phyloP scores from a whole-genome alignment of 768 basidiomycete genomes.

The Leucocoprinus sp. region DNA sequence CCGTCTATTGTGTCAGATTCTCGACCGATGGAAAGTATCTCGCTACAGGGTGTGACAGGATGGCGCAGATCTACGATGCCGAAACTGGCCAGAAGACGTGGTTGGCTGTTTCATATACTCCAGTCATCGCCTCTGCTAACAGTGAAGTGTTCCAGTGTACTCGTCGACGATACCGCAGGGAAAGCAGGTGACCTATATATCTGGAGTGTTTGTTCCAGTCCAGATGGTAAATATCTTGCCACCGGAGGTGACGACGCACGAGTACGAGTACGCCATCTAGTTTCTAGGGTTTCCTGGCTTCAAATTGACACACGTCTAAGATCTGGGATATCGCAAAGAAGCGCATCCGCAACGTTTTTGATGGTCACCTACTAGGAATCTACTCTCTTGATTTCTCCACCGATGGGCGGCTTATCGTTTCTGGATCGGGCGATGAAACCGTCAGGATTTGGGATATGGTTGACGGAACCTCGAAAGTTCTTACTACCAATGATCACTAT shows the following conservation, averaged over 20 bases:
- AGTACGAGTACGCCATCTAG: slow-evolving; percentile 53
- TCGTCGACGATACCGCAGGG: slow-evolving; percentile 65
- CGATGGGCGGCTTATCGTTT: slow-evolving; percentile 78
- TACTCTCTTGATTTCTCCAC: slow-evolving; percentile 85
- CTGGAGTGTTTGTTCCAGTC: slow-evolving; percentile 87
- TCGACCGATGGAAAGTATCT: slow-evolving; percentile 88
- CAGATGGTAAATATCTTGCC: slow-evolving; percentile 83
- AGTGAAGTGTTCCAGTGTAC: slow-evolving; percentile 38
- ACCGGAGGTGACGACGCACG: slow-evolving; percentile 89
- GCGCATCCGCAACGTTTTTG: slow-evolving; percentile 66
- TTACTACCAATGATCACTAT: slow-evolving; percentile 37
- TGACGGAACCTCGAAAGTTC: slow-evolving; percentile 23
- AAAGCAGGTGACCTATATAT: slow-evolving; percentile 82
- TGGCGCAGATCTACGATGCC: slow-evolving; percentile 92
- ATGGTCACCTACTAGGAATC: slow-evolving; percentile 84
- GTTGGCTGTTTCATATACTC: slow-evolving; percentile 34
- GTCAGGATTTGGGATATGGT: slow-evolving; percentile 34
- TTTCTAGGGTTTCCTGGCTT: not conserved
- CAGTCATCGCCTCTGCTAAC: not conserved
- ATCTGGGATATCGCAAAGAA: slow-evolving; percentile 84
- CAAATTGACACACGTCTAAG: slow-evolving; percentile 39
- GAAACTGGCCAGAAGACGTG: slow-evolving; percentile 84
- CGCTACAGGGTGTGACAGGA: slow-evolving; percentile 88
- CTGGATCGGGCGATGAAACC: slow-evolving; percentile 65
- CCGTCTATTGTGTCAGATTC: slow-evolving; percentile 87